Evolutionary conservation across 495 filamentous ascomycete genomes (phyloP).

Genomic region (Penicillium fimorum): DNA sequence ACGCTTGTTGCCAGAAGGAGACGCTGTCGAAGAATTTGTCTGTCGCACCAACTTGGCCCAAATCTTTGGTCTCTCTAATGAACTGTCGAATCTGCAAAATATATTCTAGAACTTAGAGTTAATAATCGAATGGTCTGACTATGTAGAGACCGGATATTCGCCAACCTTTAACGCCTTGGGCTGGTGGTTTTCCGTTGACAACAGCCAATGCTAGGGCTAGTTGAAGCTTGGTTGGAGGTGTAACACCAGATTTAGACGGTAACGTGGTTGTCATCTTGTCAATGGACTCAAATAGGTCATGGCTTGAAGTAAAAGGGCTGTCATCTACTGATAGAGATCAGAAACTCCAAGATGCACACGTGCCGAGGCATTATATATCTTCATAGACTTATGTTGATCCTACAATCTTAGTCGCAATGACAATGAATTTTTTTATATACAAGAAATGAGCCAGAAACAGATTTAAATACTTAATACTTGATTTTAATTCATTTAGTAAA

Average conservation of each 20-base stretch:
- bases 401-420: neutral
- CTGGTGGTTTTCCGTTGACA: slow-evolving; percentile 43
- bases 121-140: neutral
- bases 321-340: neutral
- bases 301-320: neutral
- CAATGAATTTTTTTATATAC: neutral
- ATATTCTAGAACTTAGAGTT: slow-evolving; percentile 34
- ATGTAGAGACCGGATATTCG: neutral
- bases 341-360: neutral
- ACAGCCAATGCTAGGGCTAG: slow-evolving; percentile 48
- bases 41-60: slow-evolving; percentile 10
- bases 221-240: slow-evolving; percentile 33
- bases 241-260: neutral
- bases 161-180: slow-evolving; percentile 37
- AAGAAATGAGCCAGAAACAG: neutral
- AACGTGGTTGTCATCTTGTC: neutral
- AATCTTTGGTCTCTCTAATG: slow-evolving; percentile 27
- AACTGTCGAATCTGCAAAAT: slow-evolving; percentile 37
- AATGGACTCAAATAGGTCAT: neutral
- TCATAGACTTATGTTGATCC: neutral
- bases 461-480: too few relatives aligned
- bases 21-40: slow-evolving; percentile 48
- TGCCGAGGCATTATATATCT: neutral
- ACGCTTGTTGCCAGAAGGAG: slow-evolving; percentile 52
- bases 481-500: neutral